phyloP scores from a whole-genome alignment of 1,284 basidiomycete genomes.

The Fomes fomentarius region DNA sequence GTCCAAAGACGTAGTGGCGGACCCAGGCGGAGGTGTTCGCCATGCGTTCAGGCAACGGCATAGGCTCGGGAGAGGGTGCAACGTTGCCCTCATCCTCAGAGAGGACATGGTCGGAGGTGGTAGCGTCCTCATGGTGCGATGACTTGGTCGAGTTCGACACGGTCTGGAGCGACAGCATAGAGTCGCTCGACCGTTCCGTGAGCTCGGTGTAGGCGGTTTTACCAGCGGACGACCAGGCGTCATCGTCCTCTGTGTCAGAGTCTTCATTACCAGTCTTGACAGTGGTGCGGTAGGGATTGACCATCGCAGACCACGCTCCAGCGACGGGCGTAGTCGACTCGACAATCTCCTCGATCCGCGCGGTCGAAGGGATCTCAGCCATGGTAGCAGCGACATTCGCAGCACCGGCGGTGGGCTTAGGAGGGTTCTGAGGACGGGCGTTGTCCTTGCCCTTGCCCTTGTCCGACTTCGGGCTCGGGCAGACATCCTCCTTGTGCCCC shows the following conservation, averaged over 20 bases:
- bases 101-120: background rate
- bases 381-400: background rate
- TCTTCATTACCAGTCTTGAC: background rate
- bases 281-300: background rate
- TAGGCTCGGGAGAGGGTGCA: background rate
- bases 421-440: background rate
- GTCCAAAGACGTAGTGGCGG: background rate
- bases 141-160: background rate
- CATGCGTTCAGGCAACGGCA: background rate
- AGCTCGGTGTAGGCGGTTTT: background rate
- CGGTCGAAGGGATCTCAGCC: too few relatives aligned
- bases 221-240: background rate
- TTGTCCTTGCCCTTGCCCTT: background rate
- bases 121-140: background rate
- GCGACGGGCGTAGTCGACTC: background rate
- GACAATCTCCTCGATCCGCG: background rate
- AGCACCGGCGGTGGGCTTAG: background rate
- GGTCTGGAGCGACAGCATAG: background rate
- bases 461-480: constrained; percentile 12
- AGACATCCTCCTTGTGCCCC: constrained; percentile 7
- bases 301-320: background rate
- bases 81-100: background rate
- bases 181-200: background rate
- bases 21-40: background rate
- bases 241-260: background rate